These are phyloP conservation scores for Apostasia ramifera DNA, from an alignment of 106 monocot genomes.

Conservation along the genomic window DNA sequence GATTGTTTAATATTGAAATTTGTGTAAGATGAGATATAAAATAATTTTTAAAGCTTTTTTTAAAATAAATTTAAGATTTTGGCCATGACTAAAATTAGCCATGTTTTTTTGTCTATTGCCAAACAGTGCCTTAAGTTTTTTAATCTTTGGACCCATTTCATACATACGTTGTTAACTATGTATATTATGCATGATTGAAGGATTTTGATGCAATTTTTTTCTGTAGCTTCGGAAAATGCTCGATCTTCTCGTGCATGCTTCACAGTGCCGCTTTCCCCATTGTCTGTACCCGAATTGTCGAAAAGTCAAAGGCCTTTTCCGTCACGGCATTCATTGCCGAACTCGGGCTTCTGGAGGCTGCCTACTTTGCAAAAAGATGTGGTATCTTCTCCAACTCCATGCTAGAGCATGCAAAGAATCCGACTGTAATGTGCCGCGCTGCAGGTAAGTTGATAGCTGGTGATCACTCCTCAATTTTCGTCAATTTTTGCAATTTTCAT, in stretches of 20 bases:
- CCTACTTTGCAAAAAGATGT: slow-evolving; percentile 82
- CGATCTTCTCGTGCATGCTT: slow-evolving; percentile 93
- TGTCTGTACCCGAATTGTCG: slow-evolving; percentile 93
- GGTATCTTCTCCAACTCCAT: slow-evolving; percentile 94
- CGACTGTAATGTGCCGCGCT: slow-evolving; percentile 77
- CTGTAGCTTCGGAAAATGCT: slow-evolving; percentile 93
- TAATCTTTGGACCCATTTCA: too few relatives aligned
- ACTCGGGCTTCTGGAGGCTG: slow-evolving; percentile 77
- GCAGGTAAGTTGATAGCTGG: slow-evolving; percentile 39
- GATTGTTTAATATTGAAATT: too few relatives aligned
- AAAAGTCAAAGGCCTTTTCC: slow-evolving; percentile 89
- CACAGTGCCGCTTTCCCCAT: slow-evolving; percentile 61
- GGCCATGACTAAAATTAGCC: too few relatives aligned
- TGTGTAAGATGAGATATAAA: too few relatives aligned
- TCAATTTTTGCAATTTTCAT: not conserved
- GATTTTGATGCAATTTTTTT: not conserved
- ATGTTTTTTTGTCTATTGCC: too few relatives aligned
- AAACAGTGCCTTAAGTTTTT: too few relatives aligned
- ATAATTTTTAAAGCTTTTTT: too few relatives aligned
- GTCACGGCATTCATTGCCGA: slow-evolving; percentile 76
- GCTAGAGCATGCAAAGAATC: slow-evolving; percentile 89
- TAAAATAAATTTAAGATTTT: too few relatives aligned
- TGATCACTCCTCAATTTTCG: not conserved
- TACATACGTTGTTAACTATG: too few relatives aligned
- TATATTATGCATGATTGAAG: not conserved